Base-by-base conservation (phyloP, 1,284 basidiomycete genomes). In the Austroboletus niveus region DNA sequence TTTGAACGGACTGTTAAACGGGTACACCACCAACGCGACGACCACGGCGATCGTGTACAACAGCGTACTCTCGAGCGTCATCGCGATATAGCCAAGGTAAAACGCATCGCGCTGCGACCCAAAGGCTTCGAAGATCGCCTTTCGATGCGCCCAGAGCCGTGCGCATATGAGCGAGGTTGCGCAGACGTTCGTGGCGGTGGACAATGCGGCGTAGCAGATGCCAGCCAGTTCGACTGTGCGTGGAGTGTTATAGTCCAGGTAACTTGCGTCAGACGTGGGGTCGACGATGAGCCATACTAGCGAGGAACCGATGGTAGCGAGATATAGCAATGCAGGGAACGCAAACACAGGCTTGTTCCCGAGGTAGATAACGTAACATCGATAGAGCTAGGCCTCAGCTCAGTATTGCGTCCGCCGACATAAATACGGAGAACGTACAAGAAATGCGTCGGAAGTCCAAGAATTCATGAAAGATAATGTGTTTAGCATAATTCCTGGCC, bases 21-120 rank as follows among this genome's bases (percentile, higher is more conserved):
- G 14, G 14, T 62, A 62, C 15, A 53, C 47, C 0, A 57, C 32
- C 35, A 63, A 8, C 1, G 54, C 36, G 1, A 58, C 11, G 24
- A 62, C 29, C 6, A 20, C 54, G 7, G 52, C 62, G 22, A 20
- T 29, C 0, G 60, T 55, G 27, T 66, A 65, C 29, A 66, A 31
- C 36, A 46, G 0, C 0, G 64, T 64, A 45, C 61, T 66, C 49
- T 66, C 64, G 39, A 64, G 60, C 11, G 57, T 63, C 61, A 66
- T 62, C 1, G 54, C 47, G 57, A 66, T 63, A 11, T 52, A 66
- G 1, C 47, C 30, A 24, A 63, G 39, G 32, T 64, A 64, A 22
- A 66, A 60, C 20, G 45, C 17, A 1, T 54, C 62, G 6, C 54
- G 57, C 1, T 44, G 46, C 0, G 45, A 39, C 4, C 60, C 61